A percentile compares a stretch with the other conserved stretches of the same genome.
Evolutionary conservation across 2,329 filamentous ascomycete species (phyloP).

Genomic region (Penicillium sp.): DNA sequence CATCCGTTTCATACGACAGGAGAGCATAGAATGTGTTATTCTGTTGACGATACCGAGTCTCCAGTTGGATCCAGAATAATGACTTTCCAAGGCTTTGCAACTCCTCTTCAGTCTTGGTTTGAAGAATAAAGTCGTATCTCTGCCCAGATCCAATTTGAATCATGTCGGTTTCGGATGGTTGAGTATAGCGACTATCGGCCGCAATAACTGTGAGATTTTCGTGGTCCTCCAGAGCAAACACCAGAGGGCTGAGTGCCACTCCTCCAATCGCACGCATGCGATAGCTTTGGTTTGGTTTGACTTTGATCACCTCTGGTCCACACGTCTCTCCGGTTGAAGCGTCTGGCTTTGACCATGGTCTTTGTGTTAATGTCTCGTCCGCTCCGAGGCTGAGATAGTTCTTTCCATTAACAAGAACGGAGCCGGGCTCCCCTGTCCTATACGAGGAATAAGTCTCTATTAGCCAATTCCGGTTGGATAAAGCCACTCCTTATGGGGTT

Average conservation of each 20-base stretch:
- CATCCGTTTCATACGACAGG: slow-evolving; percentile 33
- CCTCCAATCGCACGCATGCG: not conserved
- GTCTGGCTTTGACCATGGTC: not conserved
- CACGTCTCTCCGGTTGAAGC: not conserved
- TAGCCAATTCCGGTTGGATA: too few species aligned
- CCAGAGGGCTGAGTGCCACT: not conserved
- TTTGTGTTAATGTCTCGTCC: not conserved
- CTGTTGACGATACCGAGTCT: slow-evolving; percentile 48
- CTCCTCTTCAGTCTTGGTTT: not conserved
- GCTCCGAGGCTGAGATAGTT: not conserved
- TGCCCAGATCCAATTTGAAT: slow-evolving; percentile 3
- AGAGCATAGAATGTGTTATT: not conserved
- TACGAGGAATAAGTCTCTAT: too few species aligned
- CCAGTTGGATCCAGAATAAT: slow-evolving; percentile 57
- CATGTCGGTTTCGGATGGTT: not conserved
- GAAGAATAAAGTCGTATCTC: not conserved
- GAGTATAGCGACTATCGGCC: not conserved
- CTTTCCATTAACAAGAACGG: not conserved
- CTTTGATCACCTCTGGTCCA: not conserved
- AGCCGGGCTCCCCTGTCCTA: not conserved
- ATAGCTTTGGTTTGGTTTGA: not conserved
- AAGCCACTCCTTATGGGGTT: too few species aligned
- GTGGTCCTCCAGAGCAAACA: not conserved
- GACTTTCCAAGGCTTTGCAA: not conserved
- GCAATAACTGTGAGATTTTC: not conserved